phyloP scores from a whole-genome alignment of 2,329 filamentous ascomycete genomes.

The Diaporthe velutina region DNA sequence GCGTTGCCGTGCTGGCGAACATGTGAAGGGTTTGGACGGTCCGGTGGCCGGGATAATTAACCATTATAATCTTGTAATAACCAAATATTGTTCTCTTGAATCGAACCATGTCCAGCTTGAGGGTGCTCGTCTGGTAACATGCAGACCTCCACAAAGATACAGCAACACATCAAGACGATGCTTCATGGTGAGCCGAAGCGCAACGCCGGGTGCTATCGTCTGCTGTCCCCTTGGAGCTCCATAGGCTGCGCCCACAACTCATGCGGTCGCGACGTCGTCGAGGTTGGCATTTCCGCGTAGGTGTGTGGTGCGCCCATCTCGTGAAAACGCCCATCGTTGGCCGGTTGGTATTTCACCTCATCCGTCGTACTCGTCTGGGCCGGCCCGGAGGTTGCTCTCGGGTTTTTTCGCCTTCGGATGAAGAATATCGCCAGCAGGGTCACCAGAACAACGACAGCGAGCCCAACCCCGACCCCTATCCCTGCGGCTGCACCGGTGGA shows the following conservation, averaged over 20 bases:
- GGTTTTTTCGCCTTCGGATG: background rate
- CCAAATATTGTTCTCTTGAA: background rate
- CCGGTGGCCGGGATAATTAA: background rate
- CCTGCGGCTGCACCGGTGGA: constrained; percentile 30
- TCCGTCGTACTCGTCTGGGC: background rate
- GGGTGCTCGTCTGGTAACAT: background rate
- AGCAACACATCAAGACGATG: background rate
- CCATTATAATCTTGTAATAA: constrained; percentile 8
- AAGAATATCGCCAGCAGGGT: constrained; percentile 7
- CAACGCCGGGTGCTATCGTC: background rate
- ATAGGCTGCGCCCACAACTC: constrained; percentile 5
- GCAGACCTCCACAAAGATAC: background rate
- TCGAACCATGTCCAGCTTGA: background rate
- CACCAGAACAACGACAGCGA: background rate
- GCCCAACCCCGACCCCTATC: constrained; percentile 25
- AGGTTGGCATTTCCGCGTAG: constrained; percentile 1
- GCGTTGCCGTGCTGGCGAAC: background rate
- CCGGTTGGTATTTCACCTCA: background rate
- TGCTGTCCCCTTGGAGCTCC: background rate
- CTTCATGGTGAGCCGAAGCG: background rate
- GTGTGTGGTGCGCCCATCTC: constrained; percentile 3
- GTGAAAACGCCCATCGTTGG: background rate
- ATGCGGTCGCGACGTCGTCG: background rate
- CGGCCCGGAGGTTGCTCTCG: background rate
- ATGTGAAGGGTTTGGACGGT: background rate